A percentile compares a stretch with the other conserved stretches of the same genome.
Conservation (phyloP, 2,329 filamentous ascomycete genomes). For the Hypoxylon sp. region DNA sequence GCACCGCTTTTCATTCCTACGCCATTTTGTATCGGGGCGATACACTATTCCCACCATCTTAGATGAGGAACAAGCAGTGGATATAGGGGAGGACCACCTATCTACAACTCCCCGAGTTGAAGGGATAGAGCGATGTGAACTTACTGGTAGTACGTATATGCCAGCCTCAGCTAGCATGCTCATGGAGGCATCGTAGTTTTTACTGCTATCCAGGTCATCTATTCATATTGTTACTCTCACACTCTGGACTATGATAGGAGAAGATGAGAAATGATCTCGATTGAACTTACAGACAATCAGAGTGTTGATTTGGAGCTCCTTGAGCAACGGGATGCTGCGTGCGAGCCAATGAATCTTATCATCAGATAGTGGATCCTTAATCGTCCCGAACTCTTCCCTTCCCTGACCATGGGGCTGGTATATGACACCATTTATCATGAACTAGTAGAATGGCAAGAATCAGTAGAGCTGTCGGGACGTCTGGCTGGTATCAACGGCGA, state of each 20-base stretch:
- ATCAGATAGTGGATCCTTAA: slow-evolving; percentile 41
- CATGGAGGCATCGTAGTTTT: slow-evolving; percentile 46
- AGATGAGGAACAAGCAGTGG: slow-evolving; percentile 6
- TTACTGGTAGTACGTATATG: slow-evolving; percentile 50
- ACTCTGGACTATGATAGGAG: too few species aligned
- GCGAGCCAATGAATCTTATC: slow-evolving; percentile 42
- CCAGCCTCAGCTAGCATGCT: slow-evolving; percentile 44
- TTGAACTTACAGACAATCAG: slow-evolving; percentile 46
- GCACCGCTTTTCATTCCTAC: background rate
- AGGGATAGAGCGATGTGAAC: slow-evolving; percentile 14
- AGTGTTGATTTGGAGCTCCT: slow-evolving; percentile 48
- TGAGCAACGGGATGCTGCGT: slow-evolving; percentile 46
- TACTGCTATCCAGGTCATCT: slow-evolving; percentile 40
- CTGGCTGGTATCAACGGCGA: background rate
- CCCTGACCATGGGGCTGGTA: slow-evolving; percentile 28
- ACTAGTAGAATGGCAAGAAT: slow-evolving; percentile 29
- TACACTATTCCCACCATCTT: slow-evolving; percentile 19
- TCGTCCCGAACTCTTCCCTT: background rate
- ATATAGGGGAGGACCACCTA: background rate
- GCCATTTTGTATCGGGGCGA: slow-evolving; percentile 11
- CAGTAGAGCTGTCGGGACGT: background rate
- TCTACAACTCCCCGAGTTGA: background rate
- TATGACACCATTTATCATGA: slow-evolving; percentile 46
- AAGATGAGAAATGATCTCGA: background rate
- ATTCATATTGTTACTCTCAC: background rate